These are phyloP conservation scores for Corchorus olitorius DNA, from an alignment of 345 rosid species.

Conservation along the genomic window DNA sequence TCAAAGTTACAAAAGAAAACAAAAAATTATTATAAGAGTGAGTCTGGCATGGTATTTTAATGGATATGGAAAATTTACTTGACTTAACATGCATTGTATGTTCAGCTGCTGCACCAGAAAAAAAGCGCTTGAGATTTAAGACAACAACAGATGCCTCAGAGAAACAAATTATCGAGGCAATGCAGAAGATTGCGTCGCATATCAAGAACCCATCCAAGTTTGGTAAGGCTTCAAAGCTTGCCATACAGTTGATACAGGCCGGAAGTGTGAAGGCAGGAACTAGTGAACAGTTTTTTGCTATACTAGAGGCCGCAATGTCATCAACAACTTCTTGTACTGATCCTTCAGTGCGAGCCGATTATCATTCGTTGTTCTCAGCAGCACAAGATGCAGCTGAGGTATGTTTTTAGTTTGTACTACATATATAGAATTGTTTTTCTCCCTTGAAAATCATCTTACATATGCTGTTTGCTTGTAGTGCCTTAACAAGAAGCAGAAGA, in stretches of 20 bases:
- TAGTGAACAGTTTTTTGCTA: constrained; percentile 63
- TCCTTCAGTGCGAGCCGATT: constrained; percentile 67
- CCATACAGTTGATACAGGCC: constrained; percentile 80
- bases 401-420: constrained; percentile 20
- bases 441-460: constrained; percentile 26
- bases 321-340: constrained; percentile 69
- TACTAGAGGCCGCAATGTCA: constrained; percentile 90
- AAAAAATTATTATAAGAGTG: background rate
- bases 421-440: background rate
- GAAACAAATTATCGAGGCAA: constrained; percentile 78
- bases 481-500: constrained; percentile 70
- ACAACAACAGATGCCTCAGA: constrained; percentile 89
- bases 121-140: constrained; percentile 79
- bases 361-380: constrained; percentile 76
- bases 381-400: constrained; percentile 88
- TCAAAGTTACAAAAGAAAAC: background rate
- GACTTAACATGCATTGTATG: background rate
- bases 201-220: constrained; percentile 75
- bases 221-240: constrained; percentile 91
- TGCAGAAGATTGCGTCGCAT: constrained; percentile 92
- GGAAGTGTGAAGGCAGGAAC: constrained; percentile 90
- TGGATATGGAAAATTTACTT: background rate
- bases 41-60: too few species aligned
- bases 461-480: constrained; percentile 45
- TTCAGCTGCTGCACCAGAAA: constrained; percentile 45